A percentile compares a stretch with the other conserved stretches of the same genome.
These are phyloP conservation scores for Aspergillus incahuasiensis DNA, from an alignment of 495 filamentous ascomycete genomes.

Conservation along the genomic window DNA sequence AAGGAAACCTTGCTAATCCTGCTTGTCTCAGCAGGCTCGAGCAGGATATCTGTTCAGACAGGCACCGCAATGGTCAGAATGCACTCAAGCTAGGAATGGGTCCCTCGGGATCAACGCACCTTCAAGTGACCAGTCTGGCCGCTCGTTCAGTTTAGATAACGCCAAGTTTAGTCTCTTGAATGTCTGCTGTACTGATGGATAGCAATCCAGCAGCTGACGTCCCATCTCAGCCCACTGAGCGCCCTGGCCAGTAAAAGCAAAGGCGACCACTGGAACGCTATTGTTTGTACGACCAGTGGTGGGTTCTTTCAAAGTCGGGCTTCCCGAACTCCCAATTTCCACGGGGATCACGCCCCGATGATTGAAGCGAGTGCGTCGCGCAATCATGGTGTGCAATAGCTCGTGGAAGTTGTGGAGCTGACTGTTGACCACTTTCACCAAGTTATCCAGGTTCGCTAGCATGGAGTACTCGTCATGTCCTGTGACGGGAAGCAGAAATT, in stretches of 20 bases:
- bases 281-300: background rate
- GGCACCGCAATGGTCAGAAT: background rate
- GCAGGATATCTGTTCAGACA: too few species aligned
- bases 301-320: background rate
- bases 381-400: background rate
- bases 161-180: background rate
- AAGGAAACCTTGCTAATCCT: constrained; percentile 13
- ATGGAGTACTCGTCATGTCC: background rate
- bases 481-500: background rate
- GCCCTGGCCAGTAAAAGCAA: constrained; percentile 35
- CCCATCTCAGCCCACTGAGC: constrained; percentile 51
- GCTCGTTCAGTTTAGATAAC: too few species aligned
- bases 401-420: background rate
- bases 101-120: background rate
- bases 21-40: constrained; percentile 1
- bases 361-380: background rate
- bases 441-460: background rate
- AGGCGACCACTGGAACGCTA: background rate
- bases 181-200: background rate
- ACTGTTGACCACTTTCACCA: background rate
- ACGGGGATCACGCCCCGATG: background rate
- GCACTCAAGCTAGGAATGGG: constrained; percentile 2
- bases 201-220: constrained; percentile 11
- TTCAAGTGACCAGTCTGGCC: constrained; percentile 45
- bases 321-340: background rate